Evolutionary conservation across 768 basidiomycete species (phyloP).

Genomic region (Kwoniella botswanensis): DNA sequence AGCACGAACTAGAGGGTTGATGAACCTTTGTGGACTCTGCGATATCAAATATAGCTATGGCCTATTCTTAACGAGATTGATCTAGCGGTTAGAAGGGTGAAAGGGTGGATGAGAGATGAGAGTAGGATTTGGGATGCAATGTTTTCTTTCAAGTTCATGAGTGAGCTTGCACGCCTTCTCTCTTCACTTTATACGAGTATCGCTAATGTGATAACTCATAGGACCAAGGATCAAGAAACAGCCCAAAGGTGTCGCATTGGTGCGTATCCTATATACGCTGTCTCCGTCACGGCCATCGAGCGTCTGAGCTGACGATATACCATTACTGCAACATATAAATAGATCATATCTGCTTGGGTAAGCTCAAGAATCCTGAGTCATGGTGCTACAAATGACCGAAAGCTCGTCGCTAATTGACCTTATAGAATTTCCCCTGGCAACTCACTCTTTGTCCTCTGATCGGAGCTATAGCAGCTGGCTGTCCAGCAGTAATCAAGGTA

Average conservation of each 20-base stretch:
- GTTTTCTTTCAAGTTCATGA: conserved; percentile 47
- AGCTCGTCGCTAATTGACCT: neutral
- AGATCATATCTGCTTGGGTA: conserved; percentile 56
- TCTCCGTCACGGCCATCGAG: neutral
- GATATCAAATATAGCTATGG: conserved; percentile 27
- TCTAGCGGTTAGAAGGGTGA: conserved; percentile 46
- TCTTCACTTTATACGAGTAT: neutral
- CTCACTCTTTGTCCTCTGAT: conserved; percentile 50
- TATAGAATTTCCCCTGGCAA: conserved; percentile 55
- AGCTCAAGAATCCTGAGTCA: conserved; percentile 3
- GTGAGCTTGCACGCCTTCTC: conserved; percentile 27
- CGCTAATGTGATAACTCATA: neutral
- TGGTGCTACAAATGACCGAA: too few species aligned
- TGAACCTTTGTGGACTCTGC: too few species aligned
- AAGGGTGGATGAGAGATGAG: conserved; percentile 56
- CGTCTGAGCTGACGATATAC: neutral
- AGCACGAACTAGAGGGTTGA: too few species aligned
- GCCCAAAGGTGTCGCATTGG: conserved; percentile 53
- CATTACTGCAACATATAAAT: neutral
- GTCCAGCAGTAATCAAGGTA: conserved; percentile 56
- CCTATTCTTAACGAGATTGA: conserved; percentile 50
- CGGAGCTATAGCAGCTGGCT: conserved; percentile 58
- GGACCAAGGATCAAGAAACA: conserved; percentile 54
- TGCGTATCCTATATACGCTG: conserved; percentile 12
- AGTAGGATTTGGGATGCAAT: conserved; percentile 45